A percentile compares a stretch with the other conserved stretches of the same genome.
phyloP scores from a whole-genome alignment of 2,329 filamentous ascomycete genomes.

The Aspergillus niger region DNA sequence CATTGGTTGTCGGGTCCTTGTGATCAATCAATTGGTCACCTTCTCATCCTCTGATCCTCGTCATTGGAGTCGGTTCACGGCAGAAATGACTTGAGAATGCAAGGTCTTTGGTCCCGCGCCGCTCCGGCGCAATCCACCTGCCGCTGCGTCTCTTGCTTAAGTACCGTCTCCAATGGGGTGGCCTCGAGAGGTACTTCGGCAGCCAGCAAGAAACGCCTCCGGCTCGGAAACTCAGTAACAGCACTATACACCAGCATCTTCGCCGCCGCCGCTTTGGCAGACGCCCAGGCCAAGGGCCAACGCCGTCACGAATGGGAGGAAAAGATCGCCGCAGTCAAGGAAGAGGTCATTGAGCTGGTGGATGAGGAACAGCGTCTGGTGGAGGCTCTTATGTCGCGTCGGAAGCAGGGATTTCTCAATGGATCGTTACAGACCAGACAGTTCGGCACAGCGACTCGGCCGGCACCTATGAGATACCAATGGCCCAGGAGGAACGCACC shows the following conservation, averaged over 20 bases:
- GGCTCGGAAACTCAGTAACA: constrained; percentile 46
- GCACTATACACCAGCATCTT: constrained; percentile 49
- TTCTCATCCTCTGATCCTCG: background rate
- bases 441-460: constrained; percentile 27
- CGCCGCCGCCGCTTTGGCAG: constrained; percentile 43
- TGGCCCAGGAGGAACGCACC: constrained; percentile 8
- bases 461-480: constrained; percentile 16
- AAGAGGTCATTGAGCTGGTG: constrained; percentile 42
- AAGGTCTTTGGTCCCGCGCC: constrained; percentile 47
- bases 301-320: constrained; percentile 44
- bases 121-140: constrained; percentile 42
- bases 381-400: constrained; percentile 32
- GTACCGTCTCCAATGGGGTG: constrained; percentile 37
- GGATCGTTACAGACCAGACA: constrained; percentile 27
- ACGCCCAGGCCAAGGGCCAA: constrained; percentile 43
- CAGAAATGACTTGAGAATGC: constrained; percentile 45
- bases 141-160: constrained; percentile 46
- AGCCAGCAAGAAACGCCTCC: constrained; percentile 41
- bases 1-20: constrained; percentile 17
- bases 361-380: constrained; percentile 43
- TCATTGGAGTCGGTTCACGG: background rate
- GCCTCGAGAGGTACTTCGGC: constrained; percentile 39
- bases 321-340: constrained; percentile 46
- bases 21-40: constrained; percentile 18
- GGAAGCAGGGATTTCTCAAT: constrained; percentile 21